Evolutionary conservation across 306 rosid genomes (phyloP).

Genomic region (Lupinus albus): DNA sequence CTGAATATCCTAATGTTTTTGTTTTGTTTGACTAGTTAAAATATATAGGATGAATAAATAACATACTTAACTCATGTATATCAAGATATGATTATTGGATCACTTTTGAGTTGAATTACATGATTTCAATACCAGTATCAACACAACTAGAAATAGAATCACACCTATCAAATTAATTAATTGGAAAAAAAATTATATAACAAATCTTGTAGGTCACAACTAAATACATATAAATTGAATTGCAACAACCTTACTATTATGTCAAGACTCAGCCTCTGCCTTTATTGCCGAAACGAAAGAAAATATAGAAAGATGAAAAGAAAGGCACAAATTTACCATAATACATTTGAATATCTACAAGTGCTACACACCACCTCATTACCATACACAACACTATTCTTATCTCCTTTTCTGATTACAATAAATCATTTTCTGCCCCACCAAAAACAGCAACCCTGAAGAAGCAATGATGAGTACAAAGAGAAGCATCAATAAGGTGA

Average conservation of each 20-base stretch:
- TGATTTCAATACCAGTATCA: not conserved
- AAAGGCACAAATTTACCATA: constrained; percentile 26
- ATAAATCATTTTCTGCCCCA: constrained; percentile 57
- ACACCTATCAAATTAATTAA: constrained; percentile 34
- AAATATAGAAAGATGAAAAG: not conserved
- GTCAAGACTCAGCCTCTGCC: no score
- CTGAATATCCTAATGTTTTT: no score
- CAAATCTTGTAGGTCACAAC: constrained; percentile 22
- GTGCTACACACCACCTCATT: constrained; percentile 23
- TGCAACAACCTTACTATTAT: no score
- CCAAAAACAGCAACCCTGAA: constrained; percentile 77
- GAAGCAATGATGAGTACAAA: constrained; percentile 40
- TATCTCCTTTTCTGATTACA: constrained; percentile 26
- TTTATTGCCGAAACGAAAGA: no score
- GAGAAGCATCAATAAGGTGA: constrained; percentile 26
- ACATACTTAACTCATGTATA: no score
- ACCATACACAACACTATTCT: constrained; percentile 42
- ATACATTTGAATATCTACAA: constrained; percentile 41
- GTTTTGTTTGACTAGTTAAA: no score
- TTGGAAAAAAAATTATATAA: constrained; percentile 38
- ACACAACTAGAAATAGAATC: not conserved
- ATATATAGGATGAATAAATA: no score
- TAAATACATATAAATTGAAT: constrained; percentile 44
- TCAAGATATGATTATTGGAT: no score
- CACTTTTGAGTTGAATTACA: no score